phyloP scores from a whole-genome alignment of 2,329 filamentous ascomycete species.

The Didymella segeticola region DNA sequence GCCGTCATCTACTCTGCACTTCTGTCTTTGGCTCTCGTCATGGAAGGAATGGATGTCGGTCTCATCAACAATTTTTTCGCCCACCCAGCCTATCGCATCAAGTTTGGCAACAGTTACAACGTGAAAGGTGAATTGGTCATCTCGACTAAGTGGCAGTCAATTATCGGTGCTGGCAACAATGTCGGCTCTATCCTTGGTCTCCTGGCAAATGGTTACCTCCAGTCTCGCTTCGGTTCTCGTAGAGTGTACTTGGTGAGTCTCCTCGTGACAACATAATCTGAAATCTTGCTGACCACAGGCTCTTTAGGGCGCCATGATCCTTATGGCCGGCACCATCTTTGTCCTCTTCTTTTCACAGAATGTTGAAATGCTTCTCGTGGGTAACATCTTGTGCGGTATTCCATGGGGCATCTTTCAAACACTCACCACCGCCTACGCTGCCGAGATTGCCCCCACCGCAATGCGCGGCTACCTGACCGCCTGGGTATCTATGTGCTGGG shows the following conservation, averaged over 20 bases:
- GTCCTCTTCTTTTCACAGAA: conserved; percentile 53
- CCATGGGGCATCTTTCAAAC: conserved; percentile 51
- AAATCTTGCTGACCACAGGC: conserved; percentile 4
- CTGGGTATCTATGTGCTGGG: conserved; percentile 77
- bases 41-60: conserved; percentile 85
- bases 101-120: conserved; percentile 43
- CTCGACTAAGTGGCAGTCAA: conserved; percentile 50
- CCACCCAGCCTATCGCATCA: conserved; percentile 49
- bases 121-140: conserved; percentile 43
- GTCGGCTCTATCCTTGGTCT: conserved; percentile 49
- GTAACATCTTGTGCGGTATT: conserved; percentile 63
- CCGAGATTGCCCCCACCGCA: conserved; percentile 58
- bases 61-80: conserved; percentile 77
- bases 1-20: conserved; percentile 79
- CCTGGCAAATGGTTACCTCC: conserved; percentile 48
- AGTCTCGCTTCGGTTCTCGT: conserved; percentile 50
- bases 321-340: conserved; percentile 34
- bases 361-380: conserved; percentile 50
- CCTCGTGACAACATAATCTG: conserved; percentile 30
- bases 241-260: conserved; percentile 49
- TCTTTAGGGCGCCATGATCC: conserved; percentile 16
- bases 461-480: conserved; percentile 62
- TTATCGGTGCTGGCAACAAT: conserved; percentile 49
- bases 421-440: conserved; percentile 67
- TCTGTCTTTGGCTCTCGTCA: conserved; percentile 82